Percentiles rank a stretch among this genome's conserved stretches.
Evolutionary conservation across 768 basidiomycete genomes (phyloP).

Genomic region (Trametes sanguinea): DNA sequence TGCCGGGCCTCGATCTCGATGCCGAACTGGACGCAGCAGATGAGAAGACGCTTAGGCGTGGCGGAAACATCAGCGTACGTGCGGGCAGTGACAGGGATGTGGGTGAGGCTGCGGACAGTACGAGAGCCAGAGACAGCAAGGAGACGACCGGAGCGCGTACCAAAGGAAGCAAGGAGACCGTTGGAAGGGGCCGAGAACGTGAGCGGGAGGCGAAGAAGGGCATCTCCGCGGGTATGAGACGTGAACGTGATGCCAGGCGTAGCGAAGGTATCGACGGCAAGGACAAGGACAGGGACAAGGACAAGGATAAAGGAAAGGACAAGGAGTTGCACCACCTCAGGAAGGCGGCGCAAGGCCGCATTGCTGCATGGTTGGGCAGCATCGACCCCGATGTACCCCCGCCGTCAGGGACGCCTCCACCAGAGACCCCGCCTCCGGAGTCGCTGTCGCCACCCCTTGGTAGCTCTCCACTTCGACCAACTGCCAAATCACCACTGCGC

Average conservation of each 20-base stretch:
- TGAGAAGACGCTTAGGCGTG: slow-evolving; percentile 19
- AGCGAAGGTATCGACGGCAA: slow-evolving; percentile 17
- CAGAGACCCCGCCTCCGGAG: slow-evolving; percentile 15
- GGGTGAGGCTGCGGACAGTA: slow-evolving; percentile 1
- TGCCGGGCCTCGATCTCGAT: slow-evolving; percentile 34
- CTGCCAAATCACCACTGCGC: background rate
- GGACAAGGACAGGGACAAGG: slow-evolving; percentile 30
- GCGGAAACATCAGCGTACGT: slow-evolving; percentile 6
- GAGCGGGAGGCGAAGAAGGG: slow-evolving; percentile 18
- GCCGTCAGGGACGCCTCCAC: slow-evolving; percentile 35
- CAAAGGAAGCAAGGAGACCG: slow-evolving; percentile 6
- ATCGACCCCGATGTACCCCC: slow-evolving; percentile 62
- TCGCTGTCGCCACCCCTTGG: background rate
- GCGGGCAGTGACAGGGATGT: slow-evolving; percentile 18
- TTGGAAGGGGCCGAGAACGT: slow-evolving; percentile 1
- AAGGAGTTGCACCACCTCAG: slow-evolving; percentile 42
- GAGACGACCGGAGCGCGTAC: slow-evolving; percentile 5
- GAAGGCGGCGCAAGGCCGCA: slow-evolving; percentile 62
- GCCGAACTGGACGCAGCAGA: slow-evolving; percentile 13
- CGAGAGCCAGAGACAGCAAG: slow-evolving; percentile 7
- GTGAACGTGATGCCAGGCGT: slow-evolving; percentile 29
- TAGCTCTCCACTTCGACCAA: background rate
- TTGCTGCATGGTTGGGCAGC: slow-evolving; percentile 76
- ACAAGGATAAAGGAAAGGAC: slow-evolving; percentile 41
- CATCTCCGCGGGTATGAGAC: slow-evolving; percentile 5